Base-by-base conservation (phyloP, 192 early-diverging fungal genomes). In the Podila epicladia region DNA sequence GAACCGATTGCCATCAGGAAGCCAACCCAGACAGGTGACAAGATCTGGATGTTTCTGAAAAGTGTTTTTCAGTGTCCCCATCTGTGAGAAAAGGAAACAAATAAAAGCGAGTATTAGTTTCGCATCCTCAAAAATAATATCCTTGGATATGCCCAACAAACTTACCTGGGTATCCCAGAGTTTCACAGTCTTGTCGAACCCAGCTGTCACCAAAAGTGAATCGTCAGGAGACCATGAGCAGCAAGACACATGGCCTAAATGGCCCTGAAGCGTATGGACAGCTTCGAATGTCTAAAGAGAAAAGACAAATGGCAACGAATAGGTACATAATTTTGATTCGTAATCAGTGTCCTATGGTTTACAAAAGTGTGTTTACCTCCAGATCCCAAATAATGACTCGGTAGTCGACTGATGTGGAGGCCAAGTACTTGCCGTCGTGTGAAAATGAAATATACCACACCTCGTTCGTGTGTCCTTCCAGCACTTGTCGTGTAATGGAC, bases 391-490 rank as follows among this genome's bases (percentile, higher is more conserved):
- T 92, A 35, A 95, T 96, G 65, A 91, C 90, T 3, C 91, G 93
- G 26, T 87, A 87, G 85, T 99, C 98, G 64, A 89, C 91, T 37
- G 97, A 97, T 15, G 93, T 94, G 3, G 98, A 99, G n/a, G 95
- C 98, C 35, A 99, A 84, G 72, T 92, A 93, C 64, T 82, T 85
- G 58, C 97, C 97, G 74, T 95, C 86, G 48, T 94, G 93, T 9
- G 97, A 98, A 77, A 98, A 99, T 12, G 92, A 87, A 63, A 99
- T 86, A 74, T 94, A 96, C 98, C 98, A 99, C 11, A 99, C 97
- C 85, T 99, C 97, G 83, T 98, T 95, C 0, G 82, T 75, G 84
- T 99, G 98, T 15, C 90, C 92, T 49, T 71, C 68, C 8, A 91
- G 73, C 19, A 95, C 84, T 45, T 90, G 84, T 3, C 88, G 89